These are phyloP conservation scores for Colletotrichum sp. DNA, from an alignment of 2,329 filamentous ascomycete species.

Conservation along the genomic window DNA sequence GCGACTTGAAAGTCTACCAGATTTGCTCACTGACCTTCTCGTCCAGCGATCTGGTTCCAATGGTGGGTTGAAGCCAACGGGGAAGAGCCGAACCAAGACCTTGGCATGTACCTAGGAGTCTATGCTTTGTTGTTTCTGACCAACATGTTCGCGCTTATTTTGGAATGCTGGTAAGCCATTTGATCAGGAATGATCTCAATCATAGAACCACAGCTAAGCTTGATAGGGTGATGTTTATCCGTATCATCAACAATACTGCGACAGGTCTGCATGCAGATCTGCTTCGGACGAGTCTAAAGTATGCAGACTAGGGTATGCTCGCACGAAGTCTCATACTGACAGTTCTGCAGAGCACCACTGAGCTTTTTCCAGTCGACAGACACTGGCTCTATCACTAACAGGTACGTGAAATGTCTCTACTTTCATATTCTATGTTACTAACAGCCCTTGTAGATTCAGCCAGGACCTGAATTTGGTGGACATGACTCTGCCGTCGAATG, in stretches of 20 bases:
- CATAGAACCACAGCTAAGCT: not conserved
- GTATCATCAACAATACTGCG: not conserved
- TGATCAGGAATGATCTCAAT: not conserved
- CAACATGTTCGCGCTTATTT: not conserved
- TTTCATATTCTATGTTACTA: rapidly evolving
- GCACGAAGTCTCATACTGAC: not conserved
- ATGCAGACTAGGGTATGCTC: rapidly evolving
- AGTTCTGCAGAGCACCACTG: not conserved
- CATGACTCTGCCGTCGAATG: not conserved
- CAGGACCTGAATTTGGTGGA: not conserved
- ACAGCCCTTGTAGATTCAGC: not conserved
- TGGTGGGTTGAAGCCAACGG: slow-evolving; percentile 11
- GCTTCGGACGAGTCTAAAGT: not conserved
- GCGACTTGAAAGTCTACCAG: not conserved
- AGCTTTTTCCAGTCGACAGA: slow-evolving; percentile 1
- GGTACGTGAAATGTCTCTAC: not conserved
- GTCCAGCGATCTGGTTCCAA: not conserved
- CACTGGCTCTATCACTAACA: not conserved
- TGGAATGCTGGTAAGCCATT: not conserved
- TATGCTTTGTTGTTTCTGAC: not conserved
- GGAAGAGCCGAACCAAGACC: not conserved
- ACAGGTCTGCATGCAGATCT: not conserved
- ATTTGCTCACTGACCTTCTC: not conserved
- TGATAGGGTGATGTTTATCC: not conserved
- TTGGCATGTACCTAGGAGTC: not conserved